phyloP scores from a whole-genome alignment of 1,284 basidiomycete species.

The Apiotrichum brassicae region DNA sequence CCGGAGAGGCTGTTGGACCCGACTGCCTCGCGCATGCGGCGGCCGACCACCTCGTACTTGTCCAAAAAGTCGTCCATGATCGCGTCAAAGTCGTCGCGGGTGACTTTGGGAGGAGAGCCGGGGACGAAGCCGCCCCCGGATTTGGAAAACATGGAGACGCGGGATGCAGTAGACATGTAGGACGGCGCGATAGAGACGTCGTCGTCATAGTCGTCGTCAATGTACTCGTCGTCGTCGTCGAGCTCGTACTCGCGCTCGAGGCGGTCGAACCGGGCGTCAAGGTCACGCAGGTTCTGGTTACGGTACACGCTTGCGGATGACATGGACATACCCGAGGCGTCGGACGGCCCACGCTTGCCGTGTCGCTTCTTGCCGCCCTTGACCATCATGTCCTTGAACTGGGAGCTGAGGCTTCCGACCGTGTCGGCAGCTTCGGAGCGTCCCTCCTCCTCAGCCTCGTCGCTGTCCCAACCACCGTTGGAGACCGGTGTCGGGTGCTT shows the following conservation, averaged over 20 bases:
- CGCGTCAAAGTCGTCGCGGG: conserved; percentile 77
- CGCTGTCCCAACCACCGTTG: conserved; percentile 19
- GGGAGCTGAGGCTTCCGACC: conserved; percentile 60
- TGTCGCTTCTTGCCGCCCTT: conserved; percentile 68
- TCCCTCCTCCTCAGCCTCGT: conserved; percentile 32
- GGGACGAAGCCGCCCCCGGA: conserved; percentile 4
- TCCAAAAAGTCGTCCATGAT: conserved; percentile 94
- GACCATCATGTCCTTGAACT: conserved; percentile 55
- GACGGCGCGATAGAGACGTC: conserved; percentile 36
- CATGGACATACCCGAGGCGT: conserved; percentile 92
- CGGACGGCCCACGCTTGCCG: conserved; percentile 60
- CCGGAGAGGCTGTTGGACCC: conserved; percentile 57
- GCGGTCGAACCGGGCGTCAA: conserved; percentile 90
- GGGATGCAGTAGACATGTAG: conserved; percentile 31
- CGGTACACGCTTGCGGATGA: conserved; percentile 93
- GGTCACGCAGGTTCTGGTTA: conserved; percentile 75
- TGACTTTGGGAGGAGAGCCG: conserved; percentile 58
- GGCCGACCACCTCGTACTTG: conserved; percentile 83
- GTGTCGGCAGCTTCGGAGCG: conserved; percentile 75
- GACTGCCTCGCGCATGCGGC: conserved; percentile 68
- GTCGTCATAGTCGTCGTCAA: conserved; percentile 47
- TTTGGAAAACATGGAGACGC: conserved; percentile 19
- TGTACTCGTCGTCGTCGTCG: conserved; percentile 51
- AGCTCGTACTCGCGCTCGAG: conserved; percentile 72
- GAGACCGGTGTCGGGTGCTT: conserved; percentile 34